Evolutionary conservation across 176 grass and related monocot species (phyloP), one percentile per base, ranked within the genome.

Genomic region (Musa beccarii): DNA sequence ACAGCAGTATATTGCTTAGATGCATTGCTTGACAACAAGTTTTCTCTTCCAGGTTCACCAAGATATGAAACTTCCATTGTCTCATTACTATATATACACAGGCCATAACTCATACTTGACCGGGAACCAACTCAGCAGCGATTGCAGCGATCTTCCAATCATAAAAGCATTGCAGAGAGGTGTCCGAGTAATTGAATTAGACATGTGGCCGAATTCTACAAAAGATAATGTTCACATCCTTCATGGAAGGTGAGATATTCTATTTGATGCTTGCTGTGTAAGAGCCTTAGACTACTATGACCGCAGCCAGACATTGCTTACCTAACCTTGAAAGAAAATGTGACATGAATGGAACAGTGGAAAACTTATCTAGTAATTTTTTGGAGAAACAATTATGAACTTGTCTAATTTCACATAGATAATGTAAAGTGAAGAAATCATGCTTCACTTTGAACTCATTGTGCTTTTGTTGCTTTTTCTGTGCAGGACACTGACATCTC

Each of bases 51-150:
- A 96, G 90, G 87, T 90, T 80, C 93, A 96, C 63, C 93, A 96
- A 59, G 89, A 96, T 77, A 96, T 96, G 93, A 88, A 76, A 19
- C 80, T 69, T 34, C 93, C 89, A 2, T 79, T 96, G 24, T 96
- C 93, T 10, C 90, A 92, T 75, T 96, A 96, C 75, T 92, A 88
- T 14, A 29, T 96, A 75, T 92, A 81, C 83, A 96, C 93, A 11
- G 90, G 93, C 2, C 93, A 96, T 72, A 96, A 96, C 84, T 96
- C 93, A 62, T 96, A 96, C 78, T 63, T 96, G 17, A 96, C 85
- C 17, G 93, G 93, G 49, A 96, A 96, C 85, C 93, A 96, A 69
- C 79, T 96, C 9, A 96, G 92, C 54, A 96, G 93, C 26, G 87
- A 96, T 71, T 92, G 87, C 84, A 96, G 93, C 10, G 90, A 92